phyloP scores from a whole-genome alignment of 2,329 filamentous ascomycete species.

The Paecilomyces sp. region DNA sequence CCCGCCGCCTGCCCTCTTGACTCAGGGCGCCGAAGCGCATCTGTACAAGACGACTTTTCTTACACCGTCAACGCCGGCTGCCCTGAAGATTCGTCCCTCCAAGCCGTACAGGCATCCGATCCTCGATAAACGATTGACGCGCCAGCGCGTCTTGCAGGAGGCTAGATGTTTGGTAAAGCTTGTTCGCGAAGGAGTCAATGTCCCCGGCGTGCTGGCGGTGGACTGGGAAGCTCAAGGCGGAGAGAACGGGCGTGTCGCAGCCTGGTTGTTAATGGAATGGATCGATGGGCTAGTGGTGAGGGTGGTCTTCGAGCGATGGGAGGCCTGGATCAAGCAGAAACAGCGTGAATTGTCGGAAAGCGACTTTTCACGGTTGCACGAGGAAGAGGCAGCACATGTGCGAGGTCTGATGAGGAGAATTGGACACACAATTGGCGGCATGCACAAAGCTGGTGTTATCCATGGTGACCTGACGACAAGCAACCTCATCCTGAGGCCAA shows the following conservation, averaged over 20 bases:
- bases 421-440: constrained; percentile 61
- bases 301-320: constrained; percentile 60
- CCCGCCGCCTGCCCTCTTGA: constrained; percentile 62
- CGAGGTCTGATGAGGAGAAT: constrained; percentile 61
- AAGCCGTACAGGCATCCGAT: constrained; percentile 89
- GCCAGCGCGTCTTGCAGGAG: constrained; percentile 80
- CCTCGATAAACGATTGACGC: constrained; percentile 81
- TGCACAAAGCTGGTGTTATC: constrained; percentile 81
- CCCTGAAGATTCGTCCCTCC: constrained; percentile 82
- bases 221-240: constrained; percentile 57
- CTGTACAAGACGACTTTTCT: constrained; percentile 85
- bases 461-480: constrained; percentile 97
- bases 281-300: constrained; percentile 66
- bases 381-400: constrained; percentile 45
- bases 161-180: constrained; percentile 77
- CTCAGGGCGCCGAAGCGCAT: constrained; percentile 92
- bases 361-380: constrained; percentile 15
- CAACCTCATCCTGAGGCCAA: constrained; percentile 75
- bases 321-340: constrained; percentile 42
- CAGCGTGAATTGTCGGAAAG: constrained; percentile 16
- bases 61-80: constrained; percentile 57
- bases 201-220: constrained; percentile 71
- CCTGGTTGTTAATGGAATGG: constrained; percentile 83
- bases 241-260: constrained; percentile 52
- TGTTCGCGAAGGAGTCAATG: constrained; percentile 67